These are phyloP conservation scores for Acanthamoeba pearcei DNA, from an alignment of 208 protist genomes.

Conservation along the genomic window DNA sequence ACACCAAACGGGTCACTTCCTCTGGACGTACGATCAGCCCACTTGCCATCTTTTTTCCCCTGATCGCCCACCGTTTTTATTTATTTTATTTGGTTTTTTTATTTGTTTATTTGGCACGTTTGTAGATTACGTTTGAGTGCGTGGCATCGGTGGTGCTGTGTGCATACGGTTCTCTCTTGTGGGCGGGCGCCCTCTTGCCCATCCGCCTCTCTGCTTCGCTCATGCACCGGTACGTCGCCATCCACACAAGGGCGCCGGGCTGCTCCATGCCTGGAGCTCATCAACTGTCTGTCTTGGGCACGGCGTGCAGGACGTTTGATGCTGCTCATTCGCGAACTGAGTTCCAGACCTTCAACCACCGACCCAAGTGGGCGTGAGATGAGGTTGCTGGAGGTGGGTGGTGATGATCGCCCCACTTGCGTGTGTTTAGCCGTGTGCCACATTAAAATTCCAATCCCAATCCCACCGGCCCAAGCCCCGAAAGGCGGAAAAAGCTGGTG, in stretches of 20 bases:
- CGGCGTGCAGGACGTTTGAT: slow-evolving; percentile 4
- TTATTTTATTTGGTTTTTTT: too few relatives aligned
- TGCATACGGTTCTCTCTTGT: slow-evolving; percentile 23
- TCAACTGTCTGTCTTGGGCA: not conserved
- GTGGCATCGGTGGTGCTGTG: slow-evolving; percentile 37
- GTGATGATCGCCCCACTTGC: not conserved
- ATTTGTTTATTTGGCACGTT: too few relatives aligned
- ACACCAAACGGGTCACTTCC: slow-evolving; percentile 11
- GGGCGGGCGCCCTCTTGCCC: not conserved
- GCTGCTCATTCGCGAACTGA: slow-evolving; percentile 7
- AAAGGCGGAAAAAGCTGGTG: too few relatives aligned
- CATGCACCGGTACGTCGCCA: not conserved
- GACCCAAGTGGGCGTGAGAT: slow-evolving; percentile 18
- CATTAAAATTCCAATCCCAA: too few relatives aligned
- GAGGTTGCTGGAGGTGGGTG: not conserved
- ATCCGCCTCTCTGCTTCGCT: slow-evolving; percentile 24
- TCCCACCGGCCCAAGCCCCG: too few relatives aligned
- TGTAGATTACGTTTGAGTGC: slow-evolving; percentile 40
- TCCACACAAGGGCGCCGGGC: not conserved
- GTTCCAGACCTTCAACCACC: not conserved
- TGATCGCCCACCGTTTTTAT: not conserved
- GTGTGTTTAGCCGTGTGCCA: too few relatives aligned
- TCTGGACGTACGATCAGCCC: not conserved
- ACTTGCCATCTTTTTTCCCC: too few relatives aligned
- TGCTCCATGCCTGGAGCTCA: not conserved